A percentile compares a stretch with the other conserved stretches of the same genome.
These are phyloP conservation scores for Thalia dealbata DNA, from an alignment of 176 grass and related monocot species.

Conservation along the genomic window DNA sequence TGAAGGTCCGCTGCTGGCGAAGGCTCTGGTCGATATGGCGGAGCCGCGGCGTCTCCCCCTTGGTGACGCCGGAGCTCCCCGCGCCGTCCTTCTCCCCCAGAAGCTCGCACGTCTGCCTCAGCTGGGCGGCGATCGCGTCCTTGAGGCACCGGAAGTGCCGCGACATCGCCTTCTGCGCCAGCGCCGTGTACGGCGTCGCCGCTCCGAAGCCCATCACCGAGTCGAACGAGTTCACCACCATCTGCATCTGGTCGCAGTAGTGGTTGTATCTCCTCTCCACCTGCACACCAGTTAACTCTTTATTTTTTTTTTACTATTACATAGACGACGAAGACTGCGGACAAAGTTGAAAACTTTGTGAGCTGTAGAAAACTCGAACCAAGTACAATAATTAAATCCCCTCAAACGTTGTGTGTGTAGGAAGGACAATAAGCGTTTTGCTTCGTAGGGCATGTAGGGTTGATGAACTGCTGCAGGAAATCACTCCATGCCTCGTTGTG, in stretches of 20 bases:
- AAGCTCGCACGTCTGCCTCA: slow-evolving; percentile 60
- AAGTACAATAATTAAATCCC: not conserved
- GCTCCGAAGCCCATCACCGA: slow-evolving; percentile 95
- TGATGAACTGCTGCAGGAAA: not conserved
- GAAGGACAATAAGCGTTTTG: not conserved
- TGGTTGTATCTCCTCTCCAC: slow-evolving; percentile 98
- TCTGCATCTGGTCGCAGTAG: slow-evolving; percentile 99
- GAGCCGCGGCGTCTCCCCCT: slow-evolving; percentile 88
- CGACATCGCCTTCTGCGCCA: slow-evolving; percentile 99
- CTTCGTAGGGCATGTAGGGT: not conserved
- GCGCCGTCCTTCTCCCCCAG: slow-evolving; percentile 83
- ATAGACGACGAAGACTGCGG: not conserved
- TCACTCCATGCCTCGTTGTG: too few relatives aligned
- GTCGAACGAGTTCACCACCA: slow-evolving; percentile 99
- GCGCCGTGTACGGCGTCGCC: slow-evolving; percentile 89
- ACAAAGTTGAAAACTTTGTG: not conserved
- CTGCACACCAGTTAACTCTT: slow-evolving; percentile 17
- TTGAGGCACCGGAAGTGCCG: slow-evolving; percentile 98
- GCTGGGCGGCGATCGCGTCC: slow-evolving; percentile 67
- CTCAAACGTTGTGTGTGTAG: not conserved
- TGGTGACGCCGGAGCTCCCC: slow-evolving; percentile 64
- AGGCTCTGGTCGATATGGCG: slow-evolving; percentile 82
- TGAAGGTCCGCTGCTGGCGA: slow-evolving; percentile 91
- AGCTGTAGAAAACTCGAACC: not conserved
- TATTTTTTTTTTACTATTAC: not conserved